A percentile compares a stretch with the other conserved stretches of the same genome.
These are phyloP conservation scores for Fusarium verticillioides DNA, from an alignment of 2,329 filamentous ascomycete species.

Conservation along the genomic window DNA sequence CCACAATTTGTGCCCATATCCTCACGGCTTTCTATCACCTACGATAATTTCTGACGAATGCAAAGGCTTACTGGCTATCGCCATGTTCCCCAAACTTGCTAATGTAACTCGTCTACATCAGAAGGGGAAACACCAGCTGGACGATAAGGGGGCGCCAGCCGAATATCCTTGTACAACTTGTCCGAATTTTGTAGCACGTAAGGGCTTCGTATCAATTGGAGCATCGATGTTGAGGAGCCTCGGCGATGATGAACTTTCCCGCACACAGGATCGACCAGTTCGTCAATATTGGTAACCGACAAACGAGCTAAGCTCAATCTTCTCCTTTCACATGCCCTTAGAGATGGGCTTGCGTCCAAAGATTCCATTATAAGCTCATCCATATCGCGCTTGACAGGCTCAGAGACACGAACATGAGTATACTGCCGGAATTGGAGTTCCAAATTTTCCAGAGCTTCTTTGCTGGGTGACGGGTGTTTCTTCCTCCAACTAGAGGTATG, in stretches of 20 bases:
- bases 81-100: neutral
- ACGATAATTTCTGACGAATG: neutral
- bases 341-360: slow-evolving; percentile 11
- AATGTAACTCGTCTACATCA: slow-evolving; percentile 52
- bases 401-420: slow-evolving; percentile 33
- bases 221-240: slow-evolving; percentile 29
- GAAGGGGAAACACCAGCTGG: slow-evolving; percentile 39
- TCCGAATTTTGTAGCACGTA: slow-evolving; percentile 28
- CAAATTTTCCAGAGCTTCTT: slow-evolving; percentile 53
- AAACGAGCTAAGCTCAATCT: slow-evolving; percentile 30
- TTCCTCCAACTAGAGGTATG: slow-evolving; percentile 45
- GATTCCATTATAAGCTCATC: slow-evolving; percentile 48
- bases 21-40: neutral
- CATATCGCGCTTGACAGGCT: slow-evolving; percentile 29
- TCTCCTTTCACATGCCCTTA: slow-evolving; percentile 47
- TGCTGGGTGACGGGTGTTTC: slow-evolving; percentile 60
- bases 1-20: neutral
- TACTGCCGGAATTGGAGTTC: slow-evolving; percentile 51
- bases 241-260: slow-evolving; percentile 17
- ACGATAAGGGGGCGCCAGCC: slow-evolving; percentile 42
- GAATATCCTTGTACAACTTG: slow-evolving; percentile 40
- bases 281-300: slow-evolving; percentile 26
- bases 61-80: neutral
- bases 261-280: slow-evolving; percentile 6
- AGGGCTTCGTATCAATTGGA: neutral